Evolutionary conservation across 306 rosid genomes (phyloP).

Genomic region (Castanopsis chinensis): DNA sequence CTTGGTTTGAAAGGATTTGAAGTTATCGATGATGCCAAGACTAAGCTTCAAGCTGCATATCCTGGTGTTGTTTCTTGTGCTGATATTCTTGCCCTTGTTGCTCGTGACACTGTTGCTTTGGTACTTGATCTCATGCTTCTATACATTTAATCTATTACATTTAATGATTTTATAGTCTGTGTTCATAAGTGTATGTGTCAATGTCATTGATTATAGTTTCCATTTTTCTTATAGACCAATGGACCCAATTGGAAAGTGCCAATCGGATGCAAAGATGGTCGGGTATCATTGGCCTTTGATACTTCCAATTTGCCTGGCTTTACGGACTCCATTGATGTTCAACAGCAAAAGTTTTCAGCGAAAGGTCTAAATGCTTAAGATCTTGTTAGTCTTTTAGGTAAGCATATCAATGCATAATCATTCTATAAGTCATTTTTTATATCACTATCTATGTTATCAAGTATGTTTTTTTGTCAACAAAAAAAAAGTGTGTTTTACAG

Average conservation of each 20-base stretch:
- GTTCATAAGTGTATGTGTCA: no score
- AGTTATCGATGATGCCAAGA: constrained; percentile 47
- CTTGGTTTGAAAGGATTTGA: constrained; percentile 35
- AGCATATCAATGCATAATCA: background rate
- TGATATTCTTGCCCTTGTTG: constrained; percentile 49
- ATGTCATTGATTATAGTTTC: no score
- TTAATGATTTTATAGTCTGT: constrained; percentile 28
- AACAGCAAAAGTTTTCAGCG: constrained; percentile 33
- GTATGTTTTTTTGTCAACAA: no score
- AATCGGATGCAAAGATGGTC: background rate
- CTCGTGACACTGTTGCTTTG: constrained; percentile 50
- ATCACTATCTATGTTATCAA: no score
- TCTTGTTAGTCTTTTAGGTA: constrained; percentile 61
- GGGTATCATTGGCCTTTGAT: constrained; percentile 48
- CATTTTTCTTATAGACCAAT: no score
- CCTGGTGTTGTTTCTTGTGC: constrained; percentile 57
- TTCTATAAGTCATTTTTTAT: no score
- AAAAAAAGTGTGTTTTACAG: background rate
- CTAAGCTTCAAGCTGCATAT: constrained; percentile 43
- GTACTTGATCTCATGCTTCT: constrained; percentile 15
- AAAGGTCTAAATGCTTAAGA: constrained; percentile 57
- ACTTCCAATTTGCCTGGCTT: constrained; percentile 29
- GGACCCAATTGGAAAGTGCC: no score
- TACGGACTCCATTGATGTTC: constrained; percentile 34
- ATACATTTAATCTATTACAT: background rate